These are phyloP conservation scores for Tarenaya hassleriana DNA, from an alignment of 345 rosid species.

Conservation along the genomic window DNA sequence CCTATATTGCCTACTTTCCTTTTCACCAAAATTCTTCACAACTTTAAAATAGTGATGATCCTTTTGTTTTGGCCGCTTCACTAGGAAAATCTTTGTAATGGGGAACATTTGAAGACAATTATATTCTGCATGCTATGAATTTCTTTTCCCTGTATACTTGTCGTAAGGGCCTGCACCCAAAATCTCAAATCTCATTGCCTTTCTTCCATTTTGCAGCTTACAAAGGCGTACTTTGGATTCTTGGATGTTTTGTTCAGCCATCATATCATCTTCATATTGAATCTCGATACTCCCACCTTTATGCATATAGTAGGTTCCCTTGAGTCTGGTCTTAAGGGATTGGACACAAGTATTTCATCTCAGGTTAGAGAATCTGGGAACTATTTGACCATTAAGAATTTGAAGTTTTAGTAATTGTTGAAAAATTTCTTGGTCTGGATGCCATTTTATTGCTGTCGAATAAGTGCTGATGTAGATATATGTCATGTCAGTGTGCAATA, in stretches of 20 bases:
- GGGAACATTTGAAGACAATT: not conserved
- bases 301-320: constrained; percentile 89
- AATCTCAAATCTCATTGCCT: constrained; percentile 5
- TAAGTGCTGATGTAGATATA: not conserved
- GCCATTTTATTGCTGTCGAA: not conserved
- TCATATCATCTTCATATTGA: constrained; percentile 69
- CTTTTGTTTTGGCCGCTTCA: too few relatives aligned
- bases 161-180: not conserved
- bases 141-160: not conserved
- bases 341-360: constrained; percentile 82
- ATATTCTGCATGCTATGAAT: not conserved
- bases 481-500: constrained; percentile 73
- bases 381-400: too few relatives aligned
- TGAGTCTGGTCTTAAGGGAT: constrained; percentile 95
- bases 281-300: constrained; percentile 78
- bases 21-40: not conserved
- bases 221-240: constrained; percentile 93
- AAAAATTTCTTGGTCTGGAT: not conserved
- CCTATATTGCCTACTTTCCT: too few relatives aligned
- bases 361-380: constrained; percentile 45
- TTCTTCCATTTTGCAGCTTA: constrained; percentile 55
- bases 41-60: constrained; percentile 3
- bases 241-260: constrained; percentile 79
- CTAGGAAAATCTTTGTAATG: too few relatives aligned
- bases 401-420: not conserved